Percentiles rank a stretch among this genome's conserved stretches.
These are phyloP conservation scores for Williopsis jadinii DNA, from an alignment of 1,139 yeast genomes.

Conservation along the genomic window DNA sequence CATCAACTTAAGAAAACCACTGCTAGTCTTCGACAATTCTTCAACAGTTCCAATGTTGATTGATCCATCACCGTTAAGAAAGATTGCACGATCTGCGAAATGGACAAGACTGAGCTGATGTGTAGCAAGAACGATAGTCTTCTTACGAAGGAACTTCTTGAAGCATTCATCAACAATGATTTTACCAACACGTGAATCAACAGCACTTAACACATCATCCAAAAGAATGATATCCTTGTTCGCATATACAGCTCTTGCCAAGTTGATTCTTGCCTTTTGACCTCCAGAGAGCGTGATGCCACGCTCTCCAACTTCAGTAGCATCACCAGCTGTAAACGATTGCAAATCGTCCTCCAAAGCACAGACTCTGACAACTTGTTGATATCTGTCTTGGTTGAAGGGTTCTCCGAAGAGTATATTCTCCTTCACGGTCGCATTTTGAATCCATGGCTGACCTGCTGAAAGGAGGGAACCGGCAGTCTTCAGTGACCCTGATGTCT, in stretches of 20 bases:
- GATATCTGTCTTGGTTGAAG: conserved; percentile 48
- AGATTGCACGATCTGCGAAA: conserved; percentile 63
- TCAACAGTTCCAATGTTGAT: conserved; percentile 49
- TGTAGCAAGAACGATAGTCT: conserved; percentile 76
- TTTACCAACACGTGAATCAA: conserved; percentile 85
- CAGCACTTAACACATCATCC: conserved; percentile 88
- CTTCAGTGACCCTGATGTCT: conserved; percentile 33
- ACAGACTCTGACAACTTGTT: conserved; percentile 54
- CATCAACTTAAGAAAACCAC: too few relatives aligned
- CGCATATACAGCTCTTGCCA: conserved; percentile 82
- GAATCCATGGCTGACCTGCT: conserved; percentile 81
- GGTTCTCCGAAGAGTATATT: conserved; percentile 68
- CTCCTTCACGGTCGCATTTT: conserved; percentile 70
- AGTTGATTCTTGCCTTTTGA: conserved; percentile 68
- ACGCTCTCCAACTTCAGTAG: conserved; percentile 85
- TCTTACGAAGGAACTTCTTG: conserved; percentile 44
- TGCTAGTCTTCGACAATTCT: conserved; percentile 47
- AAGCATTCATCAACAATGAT: conserved; percentile 71
- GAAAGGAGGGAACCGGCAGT: too few relatives aligned
- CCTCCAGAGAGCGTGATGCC: conserved; percentile 93
- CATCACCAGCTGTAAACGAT: conserved; percentile 72
- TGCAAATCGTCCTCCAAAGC: conserved; percentile 63
- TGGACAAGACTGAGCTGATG: conserved; percentile 71
- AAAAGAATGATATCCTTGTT: conserved; percentile 58
- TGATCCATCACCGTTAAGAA: conserved; percentile 58